A percentile compares a stretch with the other conserved stretches of the same genome.
Evolutionary conservation across 2,329 filamentous ascomycete species (phyloP).

Genomic region (Botrytis pseudocinerea): DNA sequence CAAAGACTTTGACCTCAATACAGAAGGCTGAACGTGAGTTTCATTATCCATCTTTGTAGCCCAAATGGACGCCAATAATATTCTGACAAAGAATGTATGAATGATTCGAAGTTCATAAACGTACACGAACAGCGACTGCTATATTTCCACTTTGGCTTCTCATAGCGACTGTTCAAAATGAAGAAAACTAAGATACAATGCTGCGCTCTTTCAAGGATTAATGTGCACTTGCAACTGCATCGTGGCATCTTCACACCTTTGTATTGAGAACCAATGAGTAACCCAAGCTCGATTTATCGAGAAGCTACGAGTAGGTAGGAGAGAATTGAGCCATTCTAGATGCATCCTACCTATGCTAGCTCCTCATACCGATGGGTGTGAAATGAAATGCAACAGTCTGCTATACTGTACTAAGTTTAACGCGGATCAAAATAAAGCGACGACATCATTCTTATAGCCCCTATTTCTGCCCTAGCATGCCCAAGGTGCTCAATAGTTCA

Average conservation of each 20-base stretch:
- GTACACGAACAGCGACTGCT: not conserved
- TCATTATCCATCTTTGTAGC: no score
- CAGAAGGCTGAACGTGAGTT: not conserved
- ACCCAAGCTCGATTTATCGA: not conserved
- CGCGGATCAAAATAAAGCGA: not conserved
- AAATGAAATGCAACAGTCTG: not conserved
- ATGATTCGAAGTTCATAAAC: not conserved
- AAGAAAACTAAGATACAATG: no score
- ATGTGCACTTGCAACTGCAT: not conserved
- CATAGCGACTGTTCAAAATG: no score
- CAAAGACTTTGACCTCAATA: not conserved
- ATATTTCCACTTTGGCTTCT: not conserved
- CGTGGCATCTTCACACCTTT: not conserved
- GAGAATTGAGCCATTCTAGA: not conserved
- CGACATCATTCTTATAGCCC: not conserved
- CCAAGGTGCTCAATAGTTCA: not conserved
- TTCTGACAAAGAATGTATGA: not conserved
- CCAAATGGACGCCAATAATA: no score
- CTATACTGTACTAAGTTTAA: not conserved
- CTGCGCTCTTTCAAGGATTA: not conserved
- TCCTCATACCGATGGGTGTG: not conserved
- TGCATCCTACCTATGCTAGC: not conserved
- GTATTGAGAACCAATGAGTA: not conserved
- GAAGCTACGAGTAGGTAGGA: no score
- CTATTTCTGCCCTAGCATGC: not conserved